Conservation (phyloP, 2,329 filamentous ascomycete species). For the Claviceps purpurea region DNA sequence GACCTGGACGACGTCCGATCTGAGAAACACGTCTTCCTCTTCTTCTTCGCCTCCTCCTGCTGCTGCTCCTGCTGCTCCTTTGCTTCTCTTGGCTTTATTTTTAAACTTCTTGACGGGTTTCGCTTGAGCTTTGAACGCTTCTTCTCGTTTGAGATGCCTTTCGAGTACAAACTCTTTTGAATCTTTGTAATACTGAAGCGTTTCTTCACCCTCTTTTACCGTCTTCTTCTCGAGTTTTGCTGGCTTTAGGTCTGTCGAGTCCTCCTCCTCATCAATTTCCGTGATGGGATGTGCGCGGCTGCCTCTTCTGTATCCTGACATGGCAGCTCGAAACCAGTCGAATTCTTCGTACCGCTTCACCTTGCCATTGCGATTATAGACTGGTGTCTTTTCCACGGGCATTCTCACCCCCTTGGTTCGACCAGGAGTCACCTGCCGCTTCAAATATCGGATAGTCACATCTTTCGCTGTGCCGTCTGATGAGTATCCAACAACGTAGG, state of each 20-base stretch:
- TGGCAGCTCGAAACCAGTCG: slow-evolving; percentile 78
- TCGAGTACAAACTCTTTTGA: slow-evolving; percentile 76
- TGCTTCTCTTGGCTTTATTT: slow-evolving; percentile 60
- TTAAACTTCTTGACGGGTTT: slow-evolving; percentile 62
- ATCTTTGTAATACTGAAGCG: slow-evolving; percentile 76
- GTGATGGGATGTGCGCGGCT: slow-evolving; percentile 41
- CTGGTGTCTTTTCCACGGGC: slow-evolving; percentile 63
- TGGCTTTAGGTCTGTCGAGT: slow-evolving; percentile 61
- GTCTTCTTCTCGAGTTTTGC: slow-evolving; percentile 61
- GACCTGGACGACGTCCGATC: slow-evolving; percentile 69
- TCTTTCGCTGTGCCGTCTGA: slow-evolving; percentile 84
- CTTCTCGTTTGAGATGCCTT: slow-evolving; percentile 79
- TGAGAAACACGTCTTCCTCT: slow-evolving; percentile 67
- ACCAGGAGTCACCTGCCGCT: slow-evolving; percentile 67
- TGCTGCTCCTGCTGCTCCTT: slow-evolving; percentile 14
- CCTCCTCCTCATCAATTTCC: slow-evolving; percentile 65
- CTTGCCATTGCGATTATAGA: slow-evolving; percentile 67
- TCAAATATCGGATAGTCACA: slow-evolving; percentile 83
- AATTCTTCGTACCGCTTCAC: slow-evolving; percentile 62
- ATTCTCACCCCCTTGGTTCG: slow-evolving; percentile 79
- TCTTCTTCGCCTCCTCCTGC: slow-evolving; percentile 30
- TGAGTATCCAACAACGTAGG: slow-evolving; percentile 75
- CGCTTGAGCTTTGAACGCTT: slow-evolving; percentile 62
- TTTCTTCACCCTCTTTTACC: slow-evolving; percentile 62
- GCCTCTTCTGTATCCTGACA: slow-evolving; percentile 55